Base-by-base conservation (phyloP, 371 early-diverging fungal genomes). In the Aphelidium insulamus region DNA sequence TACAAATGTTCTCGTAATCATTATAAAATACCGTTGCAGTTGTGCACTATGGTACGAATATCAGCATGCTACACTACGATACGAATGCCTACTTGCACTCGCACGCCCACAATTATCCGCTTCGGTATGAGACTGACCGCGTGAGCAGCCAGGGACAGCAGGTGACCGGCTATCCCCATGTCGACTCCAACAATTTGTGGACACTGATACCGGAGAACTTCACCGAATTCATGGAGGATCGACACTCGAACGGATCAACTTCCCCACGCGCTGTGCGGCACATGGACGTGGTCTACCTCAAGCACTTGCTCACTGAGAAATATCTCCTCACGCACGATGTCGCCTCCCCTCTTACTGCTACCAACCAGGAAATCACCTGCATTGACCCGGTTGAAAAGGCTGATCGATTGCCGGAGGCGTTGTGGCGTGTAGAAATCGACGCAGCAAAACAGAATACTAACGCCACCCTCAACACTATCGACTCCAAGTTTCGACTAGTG, bases 311-410 rank as follows among this genome's bases (percentile, higher is more conserved):
- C 4, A 87, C 86, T 16, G 44, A 54, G 14, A 60, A 69, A 0
- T 66, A 64, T 40, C 57, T 95, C 12, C 45, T 85, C 34, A 86
- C 95, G 1, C 95, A 94, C 49, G 97, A 95, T 47, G 97, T 95
- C 12, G 97, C 97, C 3, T 83, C 85, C 11, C 91, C 94, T n/a
- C 48, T 82, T 36, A 80, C 82, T 49, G 50, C 79, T 7, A 94
- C 97, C n/a, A 82, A 95, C 42, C 81, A 84, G 62, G 97, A 95
- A 53, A 55, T 94, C 28, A 91, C 94, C 0, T 80, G 86, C 1
- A 57, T 77, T 2, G 44, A 59, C 20, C 37, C 29, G 53, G 72
- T 37, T 62, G 59, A n/a, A 68, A 83, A 45, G 72, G 72, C 55
- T 6, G 46, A 44, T 0, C 52, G 64, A 14, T 54, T 54, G 33